phyloP scores from a whole-genome alignment of 257 asterid species.

The Capsicum chinense region DNA sequence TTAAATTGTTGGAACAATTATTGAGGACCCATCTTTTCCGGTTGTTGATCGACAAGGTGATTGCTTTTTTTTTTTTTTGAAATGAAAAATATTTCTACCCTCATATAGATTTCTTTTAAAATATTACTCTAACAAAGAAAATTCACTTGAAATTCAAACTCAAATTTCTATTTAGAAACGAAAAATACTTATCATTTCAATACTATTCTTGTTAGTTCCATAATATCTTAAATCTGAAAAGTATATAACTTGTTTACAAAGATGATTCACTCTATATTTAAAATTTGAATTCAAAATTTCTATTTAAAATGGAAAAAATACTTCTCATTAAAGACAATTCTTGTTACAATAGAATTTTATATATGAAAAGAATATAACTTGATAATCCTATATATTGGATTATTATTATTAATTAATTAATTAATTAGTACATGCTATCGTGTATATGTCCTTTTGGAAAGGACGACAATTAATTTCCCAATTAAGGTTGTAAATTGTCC shows the following conservation, averaged over 20 bases:
- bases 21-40: background rate
- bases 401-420: background rate
- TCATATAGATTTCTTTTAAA: background rate
- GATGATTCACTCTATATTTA: background rate
- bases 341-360: background rate
- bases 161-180: no score
- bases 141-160: no score
- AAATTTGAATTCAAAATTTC: background rate
- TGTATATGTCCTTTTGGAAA: background rate
- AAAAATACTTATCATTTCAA: no score
- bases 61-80: background rate
- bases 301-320: background rate
- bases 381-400: background rate
- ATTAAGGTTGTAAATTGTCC: background rate
- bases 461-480: background rate
- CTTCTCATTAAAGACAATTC: background rate
- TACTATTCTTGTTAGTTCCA: no score
- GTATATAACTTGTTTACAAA: no score
- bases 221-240: no score
- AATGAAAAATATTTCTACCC: no score
- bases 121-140: background rate
- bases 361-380: background rate
- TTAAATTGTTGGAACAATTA: background rate
- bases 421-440: background rate
- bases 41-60: slow-evolving; percentile 3